Base-by-base conservation (phyloP, 345 rosid species). In the Theobroma cacao region DNA sequence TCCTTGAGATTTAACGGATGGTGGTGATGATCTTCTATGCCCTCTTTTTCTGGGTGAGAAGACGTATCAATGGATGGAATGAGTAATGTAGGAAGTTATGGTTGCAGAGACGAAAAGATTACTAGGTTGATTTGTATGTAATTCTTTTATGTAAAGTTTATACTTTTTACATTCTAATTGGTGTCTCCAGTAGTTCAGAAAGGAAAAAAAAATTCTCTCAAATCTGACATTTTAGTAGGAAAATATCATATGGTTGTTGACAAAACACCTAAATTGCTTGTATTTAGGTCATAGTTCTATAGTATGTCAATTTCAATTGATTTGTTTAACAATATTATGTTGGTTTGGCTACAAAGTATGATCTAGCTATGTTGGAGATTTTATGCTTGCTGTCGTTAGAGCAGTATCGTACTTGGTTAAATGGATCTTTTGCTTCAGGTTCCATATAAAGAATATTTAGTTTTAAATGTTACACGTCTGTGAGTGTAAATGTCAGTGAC, bases 1-100 rank as follows among this genome's bases (percentile, higher is more conserved):
- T 68, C 20, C 55, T 45, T 40, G 65, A n/a, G 66, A 75, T 15
- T 62, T 74, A 61, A 38, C 50, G 31, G 47, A 68, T 62, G 59
- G n/a, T 18, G 3, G 45, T 43, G 20, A 41, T 68, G 45, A 47
- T 71, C 78, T 62, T 60, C 36, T 8, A 3, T 43, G 20, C 31
- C 31, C 30, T 28, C 52, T 53, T 36, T 64, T 50, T 3, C 45
- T 36, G 52, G 48, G 30, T 40, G n/a, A 66, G 79, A 43, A 69
- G 52, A 64, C 58, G 26, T 31, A 15, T 7, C 7, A 10, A 14
- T 43, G 72, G 62, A 28, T 30, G 59, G 58, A 26, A 67, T 28
- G 11, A 20, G 59, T 62, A 38, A 30, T 36, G 18, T 40, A 36
- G 38, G 47, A 50, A 60, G 56, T 24, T 48, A 26, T 60, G 68